Base-by-base conservation (phyloP, 2,329 filamentous ascomycete genomes). In the Lecanicillium sp. region DNA sequence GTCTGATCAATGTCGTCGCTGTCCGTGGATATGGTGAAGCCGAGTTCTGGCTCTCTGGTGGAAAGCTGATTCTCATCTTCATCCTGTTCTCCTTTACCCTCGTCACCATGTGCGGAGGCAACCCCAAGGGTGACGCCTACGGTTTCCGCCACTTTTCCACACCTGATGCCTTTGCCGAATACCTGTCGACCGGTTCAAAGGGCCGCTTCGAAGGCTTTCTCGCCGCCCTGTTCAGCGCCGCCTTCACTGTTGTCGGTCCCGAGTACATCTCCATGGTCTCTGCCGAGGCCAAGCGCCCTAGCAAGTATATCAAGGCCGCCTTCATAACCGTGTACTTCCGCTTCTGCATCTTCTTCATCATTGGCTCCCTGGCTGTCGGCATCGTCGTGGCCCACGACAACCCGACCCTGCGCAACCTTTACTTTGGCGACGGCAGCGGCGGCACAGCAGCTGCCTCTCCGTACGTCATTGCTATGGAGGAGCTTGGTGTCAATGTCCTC, bases 91-190 rank as follows among this genome's bases (percentile, higher is more conserved):
- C 69, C 51, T 87, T 83, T 60, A 87, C 85, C 13, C 83, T 89
- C 53, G 71, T 89, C 48, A 80, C 78, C 34, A 87, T 87, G 81
- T 65, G 87, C 7, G 84, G 84, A 25, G 84, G 82, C 18, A 89
- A 89, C 48, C 84, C 84, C 0, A 54, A 77, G 5, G 64, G 75
- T 33, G 81, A 84, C 49, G 67, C 76, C 2, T 86, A 79, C 51
- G 83, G 82, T 17, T 87, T 87, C 54, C 69, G 81, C 13, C 78
- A 80, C 52, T 84, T 79, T 80, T 69, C 66, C 4, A 47, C 52
- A 18, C 54, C 61, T 2, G 58, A 56, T 27, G 44, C 54, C 50
- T 57, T 64, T 36, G 71, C 70, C 12, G 71, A 79, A 46, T 65
- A 75, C 42, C 71, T 80, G 44, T 71, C 77, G 32, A 65, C 63